Base-by-base conservation (phyloP, 495 filamentous ascomycete genomes). In the Trichoderma virens region DNA sequence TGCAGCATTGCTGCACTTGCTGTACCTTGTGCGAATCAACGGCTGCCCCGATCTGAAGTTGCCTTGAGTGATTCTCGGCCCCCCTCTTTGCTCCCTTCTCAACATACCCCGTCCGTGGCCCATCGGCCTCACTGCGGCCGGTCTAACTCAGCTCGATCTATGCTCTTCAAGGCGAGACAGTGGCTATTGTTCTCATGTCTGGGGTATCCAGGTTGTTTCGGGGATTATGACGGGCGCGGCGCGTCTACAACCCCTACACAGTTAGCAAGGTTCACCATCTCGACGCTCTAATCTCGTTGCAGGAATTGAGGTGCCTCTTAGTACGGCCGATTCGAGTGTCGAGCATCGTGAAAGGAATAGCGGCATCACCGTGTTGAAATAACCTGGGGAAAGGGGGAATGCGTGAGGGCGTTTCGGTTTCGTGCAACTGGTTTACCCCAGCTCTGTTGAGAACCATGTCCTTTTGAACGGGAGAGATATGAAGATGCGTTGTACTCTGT, bases 41-140 rank as follows among this genome's bases (percentile, higher is more conserved):
- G n/a, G 43, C 43, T 23, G 43, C 43, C 20, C 43, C 43, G 43
- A 25, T 25, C 43, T 20, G 16, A 47, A 47, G 43, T 23, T 35
- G 34, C 34, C 20, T 47, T 47, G 9, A 8, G 18, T 56, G 51
- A n/a, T 28, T 27, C 51, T 16, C 11, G 23, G 7, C 25, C 51
- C 30, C 23, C 18, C 7, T 51, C 45, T 20, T 51, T 25, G 4
- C 25, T 30, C 23, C 27, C 51, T 28, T 16, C 18, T 28, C 51
- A 51, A 7, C 16, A 38, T 9, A 25, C n/a, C 45, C 45, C 45
- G 8, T 25, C 23, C 45, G n/a, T n/a, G n/a, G 41, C 18, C 18
- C 51, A 56, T 56, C 51, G 51, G 51, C 51, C 51, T 28, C 25
- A 56, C 23, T 30, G 51, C 51, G 51, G 51, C 16, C 51, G 11